Conservation (phyloP, 2,329 filamentous ascomycete genomes). For the Torrubiella hemipterigena region DNA sequence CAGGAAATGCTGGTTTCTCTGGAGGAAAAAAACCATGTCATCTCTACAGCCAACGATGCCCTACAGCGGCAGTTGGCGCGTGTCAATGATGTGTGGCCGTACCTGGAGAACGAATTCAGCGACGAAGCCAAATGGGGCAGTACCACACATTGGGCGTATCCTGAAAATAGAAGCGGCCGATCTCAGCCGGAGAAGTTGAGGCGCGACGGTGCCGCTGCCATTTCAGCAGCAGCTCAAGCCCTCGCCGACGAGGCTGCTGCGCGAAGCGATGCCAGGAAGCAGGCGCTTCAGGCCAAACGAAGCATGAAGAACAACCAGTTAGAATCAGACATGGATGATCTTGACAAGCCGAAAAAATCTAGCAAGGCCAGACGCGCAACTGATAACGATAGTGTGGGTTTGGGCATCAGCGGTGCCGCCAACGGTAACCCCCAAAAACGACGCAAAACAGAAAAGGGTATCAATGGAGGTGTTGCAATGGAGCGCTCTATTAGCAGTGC, state of each 20-base stretch:
- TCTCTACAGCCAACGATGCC: constrained; percentile 83
- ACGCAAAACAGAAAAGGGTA: constrained; percentile 65
- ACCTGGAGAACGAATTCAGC: constrained; percentile 80
- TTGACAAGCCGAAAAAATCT: constrained; percentile 52
- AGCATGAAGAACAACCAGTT: constrained; percentile 55
- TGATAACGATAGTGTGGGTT: constrained; percentile 42
- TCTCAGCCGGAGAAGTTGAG: constrained; percentile 61
- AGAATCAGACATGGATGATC: constrained; percentile 73
- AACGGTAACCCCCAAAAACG: constrained; percentile 55
- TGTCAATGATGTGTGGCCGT: constrained; percentile 76
- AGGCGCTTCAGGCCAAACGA: constrained; percentile 67
- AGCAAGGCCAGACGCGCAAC: constrained; percentile 53
- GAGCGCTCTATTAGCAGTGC: constrained; percentile 58
- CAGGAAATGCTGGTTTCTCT: constrained; percentile 79
- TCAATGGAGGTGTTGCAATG: constrained; percentile 37
- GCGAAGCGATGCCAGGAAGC: constrained; percentile 73
- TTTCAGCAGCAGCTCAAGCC: constrained; percentile 64
- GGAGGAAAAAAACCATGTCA: constrained; percentile 96
- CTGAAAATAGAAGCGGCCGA: constrained; percentile 62
- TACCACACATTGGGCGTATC: constrained; percentile 89
- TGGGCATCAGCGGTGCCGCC: constrained; percentile 47
- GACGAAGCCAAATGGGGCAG: constrained; percentile 92
- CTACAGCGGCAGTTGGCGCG: constrained; percentile 74
- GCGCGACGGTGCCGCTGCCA: constrained; percentile 65
- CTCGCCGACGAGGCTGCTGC: constrained; percentile 75